Conservation (phyloP, 2,329 filamentous ascomycete species). For the Beauveria scarabaeidicola region DNA sequence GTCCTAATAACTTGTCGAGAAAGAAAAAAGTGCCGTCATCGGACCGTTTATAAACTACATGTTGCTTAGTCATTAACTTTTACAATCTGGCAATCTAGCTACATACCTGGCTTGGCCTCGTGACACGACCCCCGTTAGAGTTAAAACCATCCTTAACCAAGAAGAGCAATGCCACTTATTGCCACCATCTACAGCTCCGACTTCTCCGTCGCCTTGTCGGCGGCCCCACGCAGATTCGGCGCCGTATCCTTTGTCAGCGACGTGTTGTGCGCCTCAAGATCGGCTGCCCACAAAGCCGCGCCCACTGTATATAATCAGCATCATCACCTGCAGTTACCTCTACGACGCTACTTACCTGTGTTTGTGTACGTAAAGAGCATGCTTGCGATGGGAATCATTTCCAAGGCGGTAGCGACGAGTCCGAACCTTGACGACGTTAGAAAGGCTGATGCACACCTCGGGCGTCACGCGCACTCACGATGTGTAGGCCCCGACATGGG, state of each 20-base stretch:
- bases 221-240: slow-evolving; percentile 40
- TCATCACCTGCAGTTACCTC: not conserved
- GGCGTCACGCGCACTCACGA: slow-evolving; percentile 46
- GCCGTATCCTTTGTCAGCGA: slow-evolving; percentile 42
- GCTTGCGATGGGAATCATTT: slow-evolving; percentile 75
- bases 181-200: slow-evolving; percentile 6
- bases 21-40: not conserved
- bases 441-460: not conserved
- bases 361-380: slow-evolving; percentile 88
- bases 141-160: no score
- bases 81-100: no score
- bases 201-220: slow-evolving; percentile 38
- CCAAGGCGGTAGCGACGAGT: slow-evolving; percentile 65
- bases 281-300: slow-evolving; percentile 88
- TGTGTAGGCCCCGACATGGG: slow-evolving; percentile 68
- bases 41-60: not conserved
- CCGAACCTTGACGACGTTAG: slow-evolving; percentile 50
- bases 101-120: not conserved
- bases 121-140: not conserved
- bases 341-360: slow-evolving; percentile 41
- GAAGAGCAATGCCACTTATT: not conserved
- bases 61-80: not conserved
- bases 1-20: not conserved
- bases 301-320: slow-evolving; percentile 48
- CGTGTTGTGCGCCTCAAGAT: slow-evolving; percentile 56